Percentiles rank a stretch among this genome's conserved stretches.
phyloP scores from a whole-genome alignment of 2,329 filamentous ascomycete genomes.

The Diaporthe ilicicola region DNA sequence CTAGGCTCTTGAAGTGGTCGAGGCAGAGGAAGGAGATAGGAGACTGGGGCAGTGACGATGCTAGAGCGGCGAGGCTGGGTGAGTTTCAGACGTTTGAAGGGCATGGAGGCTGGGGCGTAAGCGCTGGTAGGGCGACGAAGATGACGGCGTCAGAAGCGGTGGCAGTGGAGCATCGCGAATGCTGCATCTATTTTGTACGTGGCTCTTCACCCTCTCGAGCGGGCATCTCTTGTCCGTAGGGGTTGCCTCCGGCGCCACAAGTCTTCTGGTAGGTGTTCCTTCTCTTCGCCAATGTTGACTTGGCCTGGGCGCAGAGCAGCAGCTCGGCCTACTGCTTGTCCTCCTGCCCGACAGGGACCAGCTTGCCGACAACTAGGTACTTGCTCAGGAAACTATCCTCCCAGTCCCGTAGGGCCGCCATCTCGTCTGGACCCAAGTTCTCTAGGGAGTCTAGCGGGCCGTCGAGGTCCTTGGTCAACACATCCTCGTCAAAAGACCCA shows the following conservation, averaged over 20 bases:
- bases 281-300: neutral
- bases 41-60: neutral
- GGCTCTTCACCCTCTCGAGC: neutral
- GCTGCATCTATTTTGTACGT: neutral
- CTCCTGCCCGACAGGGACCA: slow-evolving; percentile 67
- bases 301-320: neutral
- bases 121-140: neutral
- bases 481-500: slow-evolving; percentile 92
- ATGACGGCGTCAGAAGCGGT: neutral
- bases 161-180: neutral
- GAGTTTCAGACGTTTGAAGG: neutral
- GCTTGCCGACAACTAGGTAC: slow-evolving; percentile 90
- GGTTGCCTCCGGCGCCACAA: neutral
- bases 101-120: neutral
- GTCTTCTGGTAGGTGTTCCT: neutral
- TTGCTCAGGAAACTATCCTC: slow-evolving; percentile 93
- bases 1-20: neutral
- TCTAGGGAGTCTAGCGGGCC: slow-evolving; percentile 81
- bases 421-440: slow-evolving; percentile 76
- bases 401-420: slow-evolving; percentile 88
- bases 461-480: slow-evolving; percentile 91
- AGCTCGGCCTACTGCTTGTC: slow-evolving; percentile 34
- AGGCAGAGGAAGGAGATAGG: neutral
- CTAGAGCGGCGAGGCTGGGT: neutral
- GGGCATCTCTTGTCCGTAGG: neutral